Evolutionary conservation across 2,329 filamentous ascomycete genomes (phyloP), one percentile per base, ranked within the genome.

Genomic region (Coniochaeta sp.): DNA sequence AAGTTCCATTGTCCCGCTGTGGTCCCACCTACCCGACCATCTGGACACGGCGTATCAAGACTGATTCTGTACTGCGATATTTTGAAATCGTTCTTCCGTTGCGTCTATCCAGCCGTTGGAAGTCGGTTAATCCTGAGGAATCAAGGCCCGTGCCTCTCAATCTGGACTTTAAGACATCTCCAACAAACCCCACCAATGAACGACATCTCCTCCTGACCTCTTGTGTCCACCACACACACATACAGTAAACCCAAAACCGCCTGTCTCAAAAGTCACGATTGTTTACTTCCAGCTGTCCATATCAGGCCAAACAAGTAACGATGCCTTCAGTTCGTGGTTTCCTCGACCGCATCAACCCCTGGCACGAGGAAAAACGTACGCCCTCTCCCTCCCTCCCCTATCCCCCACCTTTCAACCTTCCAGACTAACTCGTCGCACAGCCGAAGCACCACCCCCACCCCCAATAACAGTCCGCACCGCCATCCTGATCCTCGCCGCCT

Each of bases 401-500:
- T 18, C 12, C 31, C 38, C 31, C n/a, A 3, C 14, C 48, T 35
- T 26, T 12, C 31, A n/a, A 32, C 27, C n/a, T 32, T 18, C 26
- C 9, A 22, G 3, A 22, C 45, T 28, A 26, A 48, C 45, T n/a
- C 9, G 33, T 31, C 54, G 55, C 55, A 53, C 58, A 52, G 53
- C 52, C 35, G 27, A 51, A 51, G 48, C 54, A 61, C 65, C 64
- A 45, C 62, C 65, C 58, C 65, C 67, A 30, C 71, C 71, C 27
- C 70, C 70, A 56, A 70, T 74, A 62, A 70, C 64, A 53, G 68
- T 67, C 28, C 52, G 54, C 42, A 65, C 65, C 26, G 72, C 72
- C 56, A 59, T 48, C 31, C 18, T 55, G 26, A 48, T 61, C 24
- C 48, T 59, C 18, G 71, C 91, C 56, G 69, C 85, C 55, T 95